Base-by-base conservation (phyloP, 2,329 filamentous ascomycete species). In the Fusarium tjaetaba region DNA sequence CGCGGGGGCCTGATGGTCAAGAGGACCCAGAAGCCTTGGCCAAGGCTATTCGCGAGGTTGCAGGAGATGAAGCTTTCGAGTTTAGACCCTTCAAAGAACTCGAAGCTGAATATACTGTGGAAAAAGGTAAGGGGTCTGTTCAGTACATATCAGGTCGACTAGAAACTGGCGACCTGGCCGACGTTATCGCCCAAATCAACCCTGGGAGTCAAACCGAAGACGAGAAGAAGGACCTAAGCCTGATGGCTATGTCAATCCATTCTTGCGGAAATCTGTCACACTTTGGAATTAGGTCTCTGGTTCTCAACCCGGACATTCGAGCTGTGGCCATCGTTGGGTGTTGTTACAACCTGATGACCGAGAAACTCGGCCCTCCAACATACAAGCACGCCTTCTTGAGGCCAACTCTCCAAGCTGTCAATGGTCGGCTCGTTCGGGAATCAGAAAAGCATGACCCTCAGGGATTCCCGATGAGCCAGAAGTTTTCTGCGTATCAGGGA, bases 211-310 rank as follows among this genome's bases (percentile, higher is more conserved):
- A 56, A 10, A 63, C 70, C 43, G 72, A 77, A 42, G 70, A 65
- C 39, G 69, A 75, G 34, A 72, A 76, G 49, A 78, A 82, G 65
- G 82, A 86, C 20, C 84, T 86, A 68, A 84, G 84, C 15, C 86
- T 97, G 42, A 95, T 98, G 92, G 93, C 96, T 22, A 92, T 98
- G 36, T 98, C 96, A 0, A 94, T 99, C 24, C 96, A 99, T 82
- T 98, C 96, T 1, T 99, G 96, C 80, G 96, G 96, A 34, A 98
- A 99, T 76, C 90, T 99, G n/a, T 93, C 97, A 2, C 96, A 99
- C 81, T 95, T 97, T 80, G 96, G 94, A 15, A 92, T 99, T 65
- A 91, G 94, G 20, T 97, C 96, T 2, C 88, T 99, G 26, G 84
- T 95, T 4, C 84, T 97, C 65, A 98, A 98, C 79, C 92, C 93